phyloP scores from a whole-genome alignment of 345 rosid species.

The Trapa incisa region DNA sequence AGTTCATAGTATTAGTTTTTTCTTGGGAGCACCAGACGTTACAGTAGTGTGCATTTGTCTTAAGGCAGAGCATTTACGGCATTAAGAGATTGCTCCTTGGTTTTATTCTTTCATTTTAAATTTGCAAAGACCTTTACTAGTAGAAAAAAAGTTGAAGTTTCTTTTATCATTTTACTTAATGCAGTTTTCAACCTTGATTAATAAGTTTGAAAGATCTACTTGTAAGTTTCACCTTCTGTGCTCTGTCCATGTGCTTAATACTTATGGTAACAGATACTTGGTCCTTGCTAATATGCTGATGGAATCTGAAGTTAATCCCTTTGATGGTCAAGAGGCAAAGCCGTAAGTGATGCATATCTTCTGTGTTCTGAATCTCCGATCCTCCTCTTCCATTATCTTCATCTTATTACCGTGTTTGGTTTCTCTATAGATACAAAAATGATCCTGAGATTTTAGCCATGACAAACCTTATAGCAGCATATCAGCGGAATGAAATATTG shows the following conservation, averaged over 20 bases:
- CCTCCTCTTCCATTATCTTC: conserved; percentile 3
- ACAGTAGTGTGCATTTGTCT: background rate
- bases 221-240: background rate
- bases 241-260: background rate
- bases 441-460: conserved; percentile 98
- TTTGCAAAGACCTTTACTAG: no score
- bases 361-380: background rate
- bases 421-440: conserved; percentile 66
- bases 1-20: background rate
- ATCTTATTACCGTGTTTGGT: background rate
- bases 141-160: no score
- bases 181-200: background rate
- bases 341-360: conserved; percentile 51
- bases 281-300: conserved; percentile 99
- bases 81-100: no score
- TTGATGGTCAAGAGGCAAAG: conserved; percentile 98
- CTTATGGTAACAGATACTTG: conserved; percentile 46
- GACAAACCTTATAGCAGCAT: conserved; percentile 96
- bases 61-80: background rate
- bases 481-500: conserved; percentile 87
- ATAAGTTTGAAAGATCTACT: background rate
- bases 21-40: no score
- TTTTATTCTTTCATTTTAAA: no score
- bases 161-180: no score
- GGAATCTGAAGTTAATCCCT: conserved; percentile 99